Base-by-base conservation (phyloP, 768 basidiomycete genomes). In the Hysterangium stoloniferum region DNA sequence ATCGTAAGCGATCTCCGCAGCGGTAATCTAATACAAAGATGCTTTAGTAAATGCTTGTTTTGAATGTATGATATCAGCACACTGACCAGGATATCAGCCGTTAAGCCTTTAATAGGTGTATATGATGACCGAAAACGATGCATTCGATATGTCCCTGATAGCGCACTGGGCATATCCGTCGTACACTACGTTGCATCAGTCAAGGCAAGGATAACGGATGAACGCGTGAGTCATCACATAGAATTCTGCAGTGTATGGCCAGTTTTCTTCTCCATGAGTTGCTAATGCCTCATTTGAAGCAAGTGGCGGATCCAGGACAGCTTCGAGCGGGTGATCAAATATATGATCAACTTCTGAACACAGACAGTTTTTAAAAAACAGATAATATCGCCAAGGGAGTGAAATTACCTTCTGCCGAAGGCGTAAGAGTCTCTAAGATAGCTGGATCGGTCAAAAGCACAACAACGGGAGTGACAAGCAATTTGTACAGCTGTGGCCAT, bases 61-160 rank as follows among this genome's bases (percentile, higher is more conserved):
- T 1, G n/a, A n/a, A 28, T n/a, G 6, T 29, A 22, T 29, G 15
- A 17, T 8, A 15, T 12, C 36, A 41, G 20, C 0, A 15, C 5
- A 52, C 82, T 53, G 56, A 89, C 88, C 45, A 94, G 67, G 12
- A 94, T 86, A 56, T 90, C 85, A 1, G 86, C 73, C 1, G 90
- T 93, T 2, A 94, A 64, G 1, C 91, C 91, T 62, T 89, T 90
- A 52, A 94, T 74, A 0, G 90, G 81, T 15, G 89, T 90, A 1
- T 83, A 83, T 0, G 72, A 72, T 2, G 84, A 82, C 31, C 87
- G 76, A 58, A 95, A 84, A 6, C 91, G 81, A 61, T 94, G 88
- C 79, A 89, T 82, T 15, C 92, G 78, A 57, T 92, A 93, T 0
- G 66, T 56, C 7, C 72, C 70, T 32, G 73, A 68, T 29, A 70